Evolutionary conservation across 768 basidiomycete species (phyloP).

Genomic region (Pleurotus pulmonarius): DNA sequence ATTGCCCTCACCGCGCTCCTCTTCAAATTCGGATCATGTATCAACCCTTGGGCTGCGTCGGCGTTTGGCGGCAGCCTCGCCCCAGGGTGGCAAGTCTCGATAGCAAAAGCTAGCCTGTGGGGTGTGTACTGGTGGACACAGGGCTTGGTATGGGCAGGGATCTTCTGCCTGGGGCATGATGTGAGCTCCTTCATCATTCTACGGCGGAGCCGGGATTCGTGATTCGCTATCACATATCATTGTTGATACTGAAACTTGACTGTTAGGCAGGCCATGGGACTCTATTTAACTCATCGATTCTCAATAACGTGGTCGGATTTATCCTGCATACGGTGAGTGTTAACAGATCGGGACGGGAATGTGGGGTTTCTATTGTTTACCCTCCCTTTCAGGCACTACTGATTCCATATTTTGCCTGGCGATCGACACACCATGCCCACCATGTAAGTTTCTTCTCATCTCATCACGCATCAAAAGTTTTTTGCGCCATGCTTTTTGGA

Average conservation of each 20-base stretch:
- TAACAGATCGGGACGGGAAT: too few relatives aligned
- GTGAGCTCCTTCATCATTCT: background rate
- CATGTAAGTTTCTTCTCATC: slow-evolving; percentile 36
- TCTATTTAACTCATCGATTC: slow-evolving; percentile 28
- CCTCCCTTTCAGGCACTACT: slow-evolving; percentile 35
- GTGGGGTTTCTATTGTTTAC: slow-evolving; percentile 10
- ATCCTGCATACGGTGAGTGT: slow-evolving; percentile 37
- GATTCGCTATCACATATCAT: too few relatives aligned
- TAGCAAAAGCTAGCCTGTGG: slow-evolving; percentile 37
- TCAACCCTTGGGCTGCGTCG: slow-evolving; percentile 33
- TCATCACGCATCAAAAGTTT: background rate
- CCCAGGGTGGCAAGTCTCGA: slow-evolving; percentile 23
- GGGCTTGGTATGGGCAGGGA: slow-evolving; percentile 45
- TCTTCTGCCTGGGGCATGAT: slow-evolving; percentile 46
- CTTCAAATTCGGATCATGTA: slow-evolving; percentile 39
- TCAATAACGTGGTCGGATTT: slow-evolving; percentile 47
- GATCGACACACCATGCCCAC: slow-evolving; percentile 66
- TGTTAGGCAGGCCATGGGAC: slow-evolving; percentile 39
- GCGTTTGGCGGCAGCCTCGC: slow-evolving; percentile 36
- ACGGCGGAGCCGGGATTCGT: too few relatives aligned
- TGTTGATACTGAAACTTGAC: too few relatives aligned
- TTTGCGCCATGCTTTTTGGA: background rate
- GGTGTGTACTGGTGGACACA: slow-evolving; percentile 47
- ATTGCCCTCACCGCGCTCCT: slow-evolving; percentile 36
- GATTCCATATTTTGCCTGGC: slow-evolving; percentile 65